phyloP scores from a whole-genome alignment of 495 filamentous ascomycete genomes.

The Tuber magnatum region DNA sequence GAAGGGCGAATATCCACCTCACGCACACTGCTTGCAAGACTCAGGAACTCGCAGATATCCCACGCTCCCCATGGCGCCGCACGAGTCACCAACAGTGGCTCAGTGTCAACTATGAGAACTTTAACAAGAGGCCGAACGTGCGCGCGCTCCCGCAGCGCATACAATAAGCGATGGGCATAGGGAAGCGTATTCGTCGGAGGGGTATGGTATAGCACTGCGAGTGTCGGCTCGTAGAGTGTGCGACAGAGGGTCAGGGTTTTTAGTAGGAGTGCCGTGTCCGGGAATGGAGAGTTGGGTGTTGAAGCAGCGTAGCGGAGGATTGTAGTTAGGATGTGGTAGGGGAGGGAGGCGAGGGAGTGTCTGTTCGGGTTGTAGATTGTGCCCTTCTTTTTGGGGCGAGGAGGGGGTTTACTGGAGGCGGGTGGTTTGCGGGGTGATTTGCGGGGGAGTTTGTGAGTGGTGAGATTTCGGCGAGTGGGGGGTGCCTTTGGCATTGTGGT shows the following conservation, averaged over 20 bases:
- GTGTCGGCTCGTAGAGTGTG: slow-evolving; percentile 29
- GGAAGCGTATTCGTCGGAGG: slow-evolving; percentile 16
- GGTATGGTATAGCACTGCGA: slow-evolving; percentile 21
- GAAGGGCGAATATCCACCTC: slow-evolving; percentile 18
- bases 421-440: not conserved
- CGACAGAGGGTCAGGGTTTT: slow-evolving; percentile 28
- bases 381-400: not conserved
- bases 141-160: slow-evolving; percentile 11
- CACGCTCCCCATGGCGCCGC: slow-evolving; percentile 5
- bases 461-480: not conserved
- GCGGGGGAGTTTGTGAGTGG: not conserved
- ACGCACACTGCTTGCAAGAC: slow-evolving; percentile 10
- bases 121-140: slow-evolving; percentile 27
- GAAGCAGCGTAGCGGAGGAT: slow-evolving; percentile 26
- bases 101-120: slow-evolving; percentile 14
- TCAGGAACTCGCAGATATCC: slow-evolving; percentile 28
- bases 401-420: not conserved
- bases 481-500: not conserved
- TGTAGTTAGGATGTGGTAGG: slow-evolving; percentile 30
- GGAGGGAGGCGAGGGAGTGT: slow-evolving; percentile 30
- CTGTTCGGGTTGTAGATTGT: slow-evolving; percentile 11
- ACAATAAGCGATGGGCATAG: slow-evolving; percentile 18
- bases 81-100: slow-evolving; percentile 26
- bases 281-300: slow-evolving; percentile 9
- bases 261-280: slow-evolving; percentile 26